Evolutionary conservation across 306 rosid genomes (phyloP).

Genomic region (Citrullus colocynthis): DNA sequence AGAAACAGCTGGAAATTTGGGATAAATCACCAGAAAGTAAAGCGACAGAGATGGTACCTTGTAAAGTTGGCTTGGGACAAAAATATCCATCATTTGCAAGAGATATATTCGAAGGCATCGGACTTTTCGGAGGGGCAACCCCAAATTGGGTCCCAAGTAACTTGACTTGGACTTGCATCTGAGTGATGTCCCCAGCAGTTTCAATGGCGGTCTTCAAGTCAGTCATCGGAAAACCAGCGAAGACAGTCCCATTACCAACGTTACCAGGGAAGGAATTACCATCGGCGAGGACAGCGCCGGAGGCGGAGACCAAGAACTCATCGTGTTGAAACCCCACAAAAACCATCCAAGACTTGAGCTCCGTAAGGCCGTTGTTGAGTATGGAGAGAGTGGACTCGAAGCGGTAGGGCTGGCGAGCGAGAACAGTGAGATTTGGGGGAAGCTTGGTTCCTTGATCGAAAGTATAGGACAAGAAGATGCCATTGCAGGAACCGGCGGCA

Average conservation of each 20-base stretch:
- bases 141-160: conserved; percentile 75
- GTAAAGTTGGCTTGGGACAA: conserved; percentile 29
- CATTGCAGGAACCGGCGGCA: conserved; percentile 43
- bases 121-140: conserved; percentile 49
- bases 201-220: conserved; percentile 84
- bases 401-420: conserved; percentile 41
- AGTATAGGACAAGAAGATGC: conserved; percentile 48
- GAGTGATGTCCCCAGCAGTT: conserved; percentile 81
- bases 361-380: conserved; percentile 68
- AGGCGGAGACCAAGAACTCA: conserved; percentile 63
- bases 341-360: conserved; percentile 75
- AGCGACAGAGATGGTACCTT: conserved; percentile 26
- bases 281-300: conserved; percentile 47
- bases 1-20: background rate
- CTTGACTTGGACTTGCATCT: conserved; percentile 62
- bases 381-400: conserved; percentile 63
- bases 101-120: conserved; percentile 53
- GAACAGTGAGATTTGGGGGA: conserved; percentile 39
- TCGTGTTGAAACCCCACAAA: conserved; percentile 63
- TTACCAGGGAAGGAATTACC: conserved; percentile 43
- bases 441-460: conserved; percentile 30
- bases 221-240: conserved; percentile 63
- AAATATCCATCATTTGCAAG: conserved; percentile 68
- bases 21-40: background rate
- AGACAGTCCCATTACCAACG: conserved; percentile 67